A percentile compares a stretch with the other conserved stretches of the same genome.
Conservation (phyloP, 495 filamentous ascomycete species). For the Alectoria sarmentosa region DNA sequence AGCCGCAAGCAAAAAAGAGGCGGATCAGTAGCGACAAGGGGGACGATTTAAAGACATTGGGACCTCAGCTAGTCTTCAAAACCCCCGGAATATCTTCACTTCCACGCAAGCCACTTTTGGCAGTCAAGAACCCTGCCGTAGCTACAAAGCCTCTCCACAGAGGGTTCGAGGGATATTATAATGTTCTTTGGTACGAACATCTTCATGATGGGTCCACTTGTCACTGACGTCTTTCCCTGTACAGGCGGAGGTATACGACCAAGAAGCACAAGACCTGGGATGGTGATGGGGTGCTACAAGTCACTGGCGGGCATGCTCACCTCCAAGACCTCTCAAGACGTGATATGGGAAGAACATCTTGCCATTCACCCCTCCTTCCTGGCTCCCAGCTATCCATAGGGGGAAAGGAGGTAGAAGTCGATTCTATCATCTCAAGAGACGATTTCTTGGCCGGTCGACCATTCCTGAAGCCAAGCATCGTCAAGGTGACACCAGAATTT, state of each 20-base stretch:
- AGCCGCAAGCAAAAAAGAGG: constrained; percentile 15
- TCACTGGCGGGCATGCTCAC: constrained; percentile 50
- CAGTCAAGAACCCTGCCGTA: constrained; percentile 32
- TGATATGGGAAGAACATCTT: constrained; percentile 56
- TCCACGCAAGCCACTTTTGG: constrained; percentile 39
- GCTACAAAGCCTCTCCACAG: neutral
- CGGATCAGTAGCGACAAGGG: constrained; percentile 10
- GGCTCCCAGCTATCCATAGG: constrained; percentile 58
- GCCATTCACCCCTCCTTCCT: constrained; percentile 48
- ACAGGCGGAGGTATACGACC: constrained; percentile 63
- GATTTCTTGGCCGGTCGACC: constrained; percentile 56
- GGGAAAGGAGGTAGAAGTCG: constrained; percentile 71
- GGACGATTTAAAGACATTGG: neutral
- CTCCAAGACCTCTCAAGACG: constrained; percentile 60
- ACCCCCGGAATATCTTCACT: constrained; percentile 21
- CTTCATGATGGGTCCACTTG: neutral
- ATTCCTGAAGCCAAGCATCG: constrained; percentile 35
- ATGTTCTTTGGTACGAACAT: constrained; percentile 52
- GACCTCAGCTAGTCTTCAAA: constrained; percentile 22
- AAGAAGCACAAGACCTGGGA: constrained; percentile 89
- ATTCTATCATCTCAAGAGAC: constrained; percentile 53
- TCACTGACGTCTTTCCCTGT: neutral
- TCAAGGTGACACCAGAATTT: constrained; percentile 21
- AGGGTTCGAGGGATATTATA: constrained; percentile 50
- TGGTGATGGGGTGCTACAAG: constrained; percentile 65